These are phyloP conservation scores for Daldinia sp. DNA, from an alignment of 2,329 filamentous ascomycete species.

Conservation along the genomic window DNA sequence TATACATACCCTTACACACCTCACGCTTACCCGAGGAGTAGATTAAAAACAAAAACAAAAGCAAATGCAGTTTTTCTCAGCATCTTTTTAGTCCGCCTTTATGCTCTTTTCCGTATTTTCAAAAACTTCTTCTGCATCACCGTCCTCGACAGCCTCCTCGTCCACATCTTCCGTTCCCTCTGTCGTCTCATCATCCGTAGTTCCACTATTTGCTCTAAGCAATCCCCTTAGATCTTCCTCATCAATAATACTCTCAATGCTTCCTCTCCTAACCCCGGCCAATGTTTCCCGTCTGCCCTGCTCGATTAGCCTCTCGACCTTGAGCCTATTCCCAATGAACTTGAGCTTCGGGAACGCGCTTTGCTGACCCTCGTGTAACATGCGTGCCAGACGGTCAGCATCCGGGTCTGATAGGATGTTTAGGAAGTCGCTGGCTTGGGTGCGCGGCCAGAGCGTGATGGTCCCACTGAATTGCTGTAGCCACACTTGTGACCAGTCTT, in stretches of 20 bases:
- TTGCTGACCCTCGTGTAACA: conserved; percentile 91
- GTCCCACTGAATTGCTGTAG: conserved; percentile 94
- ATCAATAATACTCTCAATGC: conserved; percentile 67
- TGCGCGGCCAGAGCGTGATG: conserved; percentile 95
- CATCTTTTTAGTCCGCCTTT: neutral
- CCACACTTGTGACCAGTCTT: conserved; percentile 98
- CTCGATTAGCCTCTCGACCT: conserved; percentile 77
- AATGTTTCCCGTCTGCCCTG: conserved; percentile 64
- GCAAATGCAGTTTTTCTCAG: neutral
- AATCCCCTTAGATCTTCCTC: conserved; percentile 66
- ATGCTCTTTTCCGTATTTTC: conserved; percentile 25
- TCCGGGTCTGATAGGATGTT: conserved; percentile 88
- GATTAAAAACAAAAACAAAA: neutral
- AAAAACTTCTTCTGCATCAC: conserved; percentile 36
- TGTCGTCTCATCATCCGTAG: conserved; percentile 44
- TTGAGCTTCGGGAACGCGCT: conserved; percentile 90
- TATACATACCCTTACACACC: neutral
- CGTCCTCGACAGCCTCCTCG: conserved; percentile 21
- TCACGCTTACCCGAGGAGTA: neutral
- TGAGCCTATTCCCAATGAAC: conserved; percentile 87
- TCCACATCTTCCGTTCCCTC: conserved; percentile 32
- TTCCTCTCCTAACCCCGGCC: conserved; percentile 57
- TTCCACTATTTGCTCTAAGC: conserved; percentile 45
- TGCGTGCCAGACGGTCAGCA: conserved; percentile 76
- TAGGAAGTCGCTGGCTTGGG: conserved; percentile 78